Base-by-base conservation (phyloP, 2,329 filamentous ascomycete species). In the Exophiala oligosperma region DNA sequence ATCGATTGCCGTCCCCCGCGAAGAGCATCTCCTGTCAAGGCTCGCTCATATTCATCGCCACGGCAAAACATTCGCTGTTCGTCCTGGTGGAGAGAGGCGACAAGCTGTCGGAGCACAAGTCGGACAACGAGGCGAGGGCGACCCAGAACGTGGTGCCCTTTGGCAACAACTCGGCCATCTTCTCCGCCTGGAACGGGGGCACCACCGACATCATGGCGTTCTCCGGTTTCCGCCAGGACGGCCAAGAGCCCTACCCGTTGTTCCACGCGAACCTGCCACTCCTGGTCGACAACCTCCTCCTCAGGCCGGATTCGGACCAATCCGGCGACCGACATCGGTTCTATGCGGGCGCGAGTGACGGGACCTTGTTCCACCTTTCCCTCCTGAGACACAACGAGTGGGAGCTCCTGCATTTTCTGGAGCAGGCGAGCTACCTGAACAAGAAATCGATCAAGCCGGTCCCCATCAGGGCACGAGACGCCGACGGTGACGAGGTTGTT, bases 321-420 rank as follows among this genome's bases (percentile, higher is more conserved):
- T 35, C 12, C 24, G 29, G 35, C 9, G 40, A 29, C 11, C 57
- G 58, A 9, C 54, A 56, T 43, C 57, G 53, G 74, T 85, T 56
- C 70, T 92, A 76, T 35, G 90, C 89, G 1, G 77, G 87, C 5
- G 83, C 83, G 5, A 79, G 91, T 35, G 85, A 90, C 67, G 90
- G 90, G 1, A 84, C 86, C 0, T 67, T 92, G 24, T 84, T 84
- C 61, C 83, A 88, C 56, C 88, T 97, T 66, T 82, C 82, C 1
- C 74, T 92, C 12, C 74, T 97, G 0, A 76, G 80, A 8, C 67
- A 81, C 17, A 73, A 82, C 1, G 81, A 87, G 6, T 89, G 88
- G 84, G 79, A 81, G 5, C 77, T 96, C 3, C 78, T 97, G 4
- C 81, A 82, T 57, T 85, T 93, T 62, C 70, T 97, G 1, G 87